Conservation (phyloP, 2,329 filamentous ascomycete species). For the Pseudogymnoascus sp. region DNA sequence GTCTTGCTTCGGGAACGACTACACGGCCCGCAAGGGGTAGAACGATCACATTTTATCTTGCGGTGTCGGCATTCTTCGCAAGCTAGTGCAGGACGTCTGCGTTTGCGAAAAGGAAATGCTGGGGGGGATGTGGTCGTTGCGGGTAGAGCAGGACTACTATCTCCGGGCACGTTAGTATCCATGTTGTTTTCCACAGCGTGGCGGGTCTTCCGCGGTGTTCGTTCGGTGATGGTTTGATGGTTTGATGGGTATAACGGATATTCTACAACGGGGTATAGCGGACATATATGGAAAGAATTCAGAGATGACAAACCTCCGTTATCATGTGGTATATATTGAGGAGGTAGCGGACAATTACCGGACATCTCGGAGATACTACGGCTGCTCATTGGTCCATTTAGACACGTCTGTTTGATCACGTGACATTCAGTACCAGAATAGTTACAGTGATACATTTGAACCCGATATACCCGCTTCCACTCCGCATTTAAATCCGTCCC, state of each 20-base stretch:
- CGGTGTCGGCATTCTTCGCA: conserved; percentile 34
- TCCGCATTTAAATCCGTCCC: background rate
- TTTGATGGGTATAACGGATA: background rate
- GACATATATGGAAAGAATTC: background rate
- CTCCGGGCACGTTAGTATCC: background rate
- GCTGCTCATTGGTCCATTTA: background rate
- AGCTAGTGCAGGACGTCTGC: conserved; percentile 31
- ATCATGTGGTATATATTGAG: background rate
- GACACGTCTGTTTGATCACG: background rate
- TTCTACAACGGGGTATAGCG: background rate
- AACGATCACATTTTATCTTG: conserved; percentile 39
- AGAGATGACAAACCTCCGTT: background rate
- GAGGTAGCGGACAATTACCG: background rate
- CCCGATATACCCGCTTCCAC: background rate
- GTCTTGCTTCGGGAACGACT: conserved; percentile 24
- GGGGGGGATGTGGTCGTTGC: background rate
- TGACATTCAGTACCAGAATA: background rate
- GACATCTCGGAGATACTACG: background rate
- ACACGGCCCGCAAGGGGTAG: conserved; percentile 34
- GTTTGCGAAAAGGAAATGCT: conserved; percentile 18
- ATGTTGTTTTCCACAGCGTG: background rate
- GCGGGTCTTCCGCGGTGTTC: background rate
- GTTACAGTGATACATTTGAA: background rate
- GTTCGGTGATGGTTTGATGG: background rate
- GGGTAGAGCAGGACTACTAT: background rate